These are phyloP conservation scores for Cenchrus fungigraminus DNA, from an alignment of 176 grass and related monocot species.

Conservation along the genomic window DNA sequence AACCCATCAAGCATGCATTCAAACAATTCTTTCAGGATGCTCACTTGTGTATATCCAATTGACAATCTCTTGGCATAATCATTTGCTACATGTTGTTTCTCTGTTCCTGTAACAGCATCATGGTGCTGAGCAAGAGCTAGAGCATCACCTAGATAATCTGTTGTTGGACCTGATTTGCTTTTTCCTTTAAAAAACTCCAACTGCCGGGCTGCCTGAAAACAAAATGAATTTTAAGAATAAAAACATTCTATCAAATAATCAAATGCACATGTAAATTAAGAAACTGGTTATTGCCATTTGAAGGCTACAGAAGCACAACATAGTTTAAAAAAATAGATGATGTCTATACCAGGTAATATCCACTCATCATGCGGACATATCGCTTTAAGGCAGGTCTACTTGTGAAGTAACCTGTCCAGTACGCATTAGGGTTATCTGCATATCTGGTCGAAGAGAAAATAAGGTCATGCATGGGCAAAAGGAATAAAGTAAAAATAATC, in stretches of 20 bases:
- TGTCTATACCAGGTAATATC: slow-evolving; percentile 78
- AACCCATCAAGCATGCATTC: background rate
- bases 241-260: background rate
- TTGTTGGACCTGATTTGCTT: slow-evolving; percentile 55
- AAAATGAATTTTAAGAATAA: slow-evolving; percentile 31
- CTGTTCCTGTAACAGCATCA: slow-evolving; percentile 96
- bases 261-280: background rate
- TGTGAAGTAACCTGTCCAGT: slow-evolving; percentile 99
- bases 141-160: slow-evolving; percentile 80
- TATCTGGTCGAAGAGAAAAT: slow-evolving; percentile 67
- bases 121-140: slow-evolving; percentile 91
- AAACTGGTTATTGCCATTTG: background rate
- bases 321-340: background rate
- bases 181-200: slow-evolving; percentile 82
- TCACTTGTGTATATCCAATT: slow-evolving; percentile 87
- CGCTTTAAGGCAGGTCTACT: slow-evolving; percentile 91
- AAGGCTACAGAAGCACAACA: slow-evolving; percentile 19
- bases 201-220: slow-evolving; percentile 79
- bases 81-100: slow-evolving; percentile 97
- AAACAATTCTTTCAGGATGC: slow-evolving; percentile 27
- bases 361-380: slow-evolving; percentile 87
- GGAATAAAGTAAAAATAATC: background rate
- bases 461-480: slow-evolving; percentile 28
- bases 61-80: slow-evolving; percentile 97
- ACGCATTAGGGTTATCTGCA: slow-evolving; percentile 92